Conservation (phyloP, 176 grass and related monocot species). For the Bolboschoenus planiculmis region DNA sequence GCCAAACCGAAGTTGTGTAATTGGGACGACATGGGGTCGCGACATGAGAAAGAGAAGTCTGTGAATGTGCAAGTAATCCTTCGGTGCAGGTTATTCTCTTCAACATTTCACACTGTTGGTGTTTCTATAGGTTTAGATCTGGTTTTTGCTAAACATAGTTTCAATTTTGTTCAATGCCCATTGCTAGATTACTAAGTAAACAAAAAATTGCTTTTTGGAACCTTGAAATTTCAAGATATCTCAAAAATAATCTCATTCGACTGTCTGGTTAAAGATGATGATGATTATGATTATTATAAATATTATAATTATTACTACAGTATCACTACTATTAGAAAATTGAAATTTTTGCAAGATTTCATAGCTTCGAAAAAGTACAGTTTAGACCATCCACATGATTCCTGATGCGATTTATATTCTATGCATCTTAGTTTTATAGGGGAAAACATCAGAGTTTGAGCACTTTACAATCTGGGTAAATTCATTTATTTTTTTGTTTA, state of each 20-base stretch:
- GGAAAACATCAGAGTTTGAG: no score
- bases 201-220: background rate
- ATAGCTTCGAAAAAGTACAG: no score
- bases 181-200: background rate
- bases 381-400: background rate
- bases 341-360: background rate
- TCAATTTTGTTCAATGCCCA: background rate
- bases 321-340: no score
- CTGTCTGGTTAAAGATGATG: no score
- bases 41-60: conserved; percentile 91
- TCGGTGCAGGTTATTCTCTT: conserved; percentile 67
- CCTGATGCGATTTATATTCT: background rate
- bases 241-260: background rate
- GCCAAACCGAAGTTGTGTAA: background rate
- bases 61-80: conserved; percentile 98
- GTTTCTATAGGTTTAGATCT: background rate
- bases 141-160: background rate
- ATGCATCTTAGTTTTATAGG: background rate
- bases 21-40: conserved; percentile 57
- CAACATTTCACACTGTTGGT: background rate
- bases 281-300: no score
- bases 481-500: conserved; percentile 3
- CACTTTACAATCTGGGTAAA: background rate
- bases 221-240: background rate
- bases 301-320: no score